phyloP scores from a whole-genome alignment of 108 stramenopile genomes.

The Tribonema minus region DNA sequence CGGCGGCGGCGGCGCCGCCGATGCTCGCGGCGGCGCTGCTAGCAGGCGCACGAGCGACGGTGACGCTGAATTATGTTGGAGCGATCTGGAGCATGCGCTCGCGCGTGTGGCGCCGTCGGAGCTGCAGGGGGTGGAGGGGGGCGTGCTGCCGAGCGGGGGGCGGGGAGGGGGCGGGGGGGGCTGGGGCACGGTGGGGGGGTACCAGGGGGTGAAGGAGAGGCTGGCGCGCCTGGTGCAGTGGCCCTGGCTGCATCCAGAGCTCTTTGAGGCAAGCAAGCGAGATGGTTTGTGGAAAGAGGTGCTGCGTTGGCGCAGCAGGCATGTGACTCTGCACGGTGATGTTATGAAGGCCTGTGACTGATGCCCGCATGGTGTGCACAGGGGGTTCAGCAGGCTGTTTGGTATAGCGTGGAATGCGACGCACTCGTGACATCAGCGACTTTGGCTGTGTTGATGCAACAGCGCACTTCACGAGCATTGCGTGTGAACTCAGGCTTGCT shows the following conservation, averaged over 20 bases:
- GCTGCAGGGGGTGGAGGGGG: conserved; percentile 6
- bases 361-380: too few species aligned
- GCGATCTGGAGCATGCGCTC: not conserved
- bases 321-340: too few species aligned
- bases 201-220: conserved; percentile 25
- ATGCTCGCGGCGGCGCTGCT: not conserved
- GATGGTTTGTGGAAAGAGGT: too few species aligned
- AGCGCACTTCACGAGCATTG: too few species aligned
- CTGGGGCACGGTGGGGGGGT: conserved; percentile 37
- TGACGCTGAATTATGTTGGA: not conserved
- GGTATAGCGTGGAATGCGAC: too few species aligned
- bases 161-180: not conserved
- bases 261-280: conserved; percentile 22
- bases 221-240: conserved; percentile 43
- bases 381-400: too few species aligned
- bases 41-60: not conserved
- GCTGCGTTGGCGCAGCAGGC: too few species aligned
- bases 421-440: too few species aligned
- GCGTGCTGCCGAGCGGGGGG: not conserved
- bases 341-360: too few species aligned
- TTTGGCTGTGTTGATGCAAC: too few species aligned
- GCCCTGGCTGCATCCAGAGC: conserved; percentile 41
- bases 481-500: too few species aligned
- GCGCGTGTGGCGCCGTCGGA: conserved; percentile 6
- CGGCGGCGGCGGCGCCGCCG: not conserved